Percentiles rank a stretch among this genome's conserved stretches.
Conservation (phyloP, 2,329 filamentous ascomycete genomes). For the Achaetomium macrosporum region DNA sequence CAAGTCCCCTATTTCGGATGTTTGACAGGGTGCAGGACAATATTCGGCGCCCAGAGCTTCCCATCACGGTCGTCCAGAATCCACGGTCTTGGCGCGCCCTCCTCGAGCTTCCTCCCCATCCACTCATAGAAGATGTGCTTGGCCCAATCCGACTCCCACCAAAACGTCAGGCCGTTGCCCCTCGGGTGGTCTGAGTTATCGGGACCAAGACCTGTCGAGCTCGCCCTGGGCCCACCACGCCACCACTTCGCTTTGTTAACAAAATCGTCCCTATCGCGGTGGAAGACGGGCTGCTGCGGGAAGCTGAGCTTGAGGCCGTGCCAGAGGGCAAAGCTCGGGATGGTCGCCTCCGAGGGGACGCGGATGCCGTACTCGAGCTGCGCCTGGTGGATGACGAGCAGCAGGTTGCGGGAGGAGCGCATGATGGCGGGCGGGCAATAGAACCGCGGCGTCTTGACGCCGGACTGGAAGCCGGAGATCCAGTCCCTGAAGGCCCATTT, state of each 20-base stretch:
- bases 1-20: conserved; percentile 10
- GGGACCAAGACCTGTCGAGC: conserved; percentile 26
- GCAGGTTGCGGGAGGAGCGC: conserved; percentile 29
- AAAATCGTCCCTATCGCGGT: conserved; percentile 23
- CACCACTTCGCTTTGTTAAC: conserved; percentile 26
- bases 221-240: conserved; percentile 26
- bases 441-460: conserved; percentile 27
- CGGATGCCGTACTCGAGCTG: conserved; percentile 29
- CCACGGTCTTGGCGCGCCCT: conserved; percentile 24
- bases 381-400: conserved; percentile 31
- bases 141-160: conserved; percentile 33
- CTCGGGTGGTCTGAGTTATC: conserved; percentile 23
- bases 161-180: conserved; percentile 27
- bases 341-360: conserved; percentile 32
- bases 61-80: conserved; percentile 28
- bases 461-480: conserved; percentile 27
- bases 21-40: conserved; percentile 36
- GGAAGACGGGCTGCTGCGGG: conserved; percentile 33
- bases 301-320: conserved; percentile 35
- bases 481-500: conserved; percentile 32
- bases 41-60: conserved; percentile 31
- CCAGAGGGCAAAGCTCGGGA: conserved; percentile 34
- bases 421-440: conserved; percentile 34
- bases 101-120: conserved; percentile 24
- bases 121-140: conserved; percentile 31